Percentiles rank a stretch among this genome's conserved stretches.
phyloP scores from a whole-genome alignment of 2,329 filamentous ascomycete species.

The Penicillium sp. region DNA sequence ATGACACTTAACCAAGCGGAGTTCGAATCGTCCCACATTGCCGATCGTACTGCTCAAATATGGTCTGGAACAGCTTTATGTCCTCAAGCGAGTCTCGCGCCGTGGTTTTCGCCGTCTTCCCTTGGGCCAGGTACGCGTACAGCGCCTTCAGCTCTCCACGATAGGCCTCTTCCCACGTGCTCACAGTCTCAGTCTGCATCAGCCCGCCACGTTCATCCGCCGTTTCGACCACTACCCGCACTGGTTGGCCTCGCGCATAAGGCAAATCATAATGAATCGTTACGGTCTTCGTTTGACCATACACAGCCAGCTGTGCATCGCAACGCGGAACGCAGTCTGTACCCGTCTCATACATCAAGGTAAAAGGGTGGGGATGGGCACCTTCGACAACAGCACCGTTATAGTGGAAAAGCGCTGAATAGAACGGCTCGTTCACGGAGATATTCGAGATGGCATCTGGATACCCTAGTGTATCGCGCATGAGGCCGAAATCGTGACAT shows the following conservation, averaged over 20 bases:
- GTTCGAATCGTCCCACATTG: constrained; percentile 42
- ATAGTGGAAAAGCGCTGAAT: constrained; percentile 43
- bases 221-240: constrained; percentile 51
- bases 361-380: constrained; percentile 45
- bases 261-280: constrained; percentile 62
- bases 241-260: constrained; percentile 61
- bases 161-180: constrained; percentile 45
- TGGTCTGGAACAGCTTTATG: constrained; percentile 39
- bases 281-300: constrained; percentile 59
- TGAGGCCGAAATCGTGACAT: constrained; percentile 59
- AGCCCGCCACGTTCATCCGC: constrained; percentile 31
- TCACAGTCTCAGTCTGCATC: constrained; percentile 35
- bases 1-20: constrained; percentile 32
- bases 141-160: constrained; percentile 41
- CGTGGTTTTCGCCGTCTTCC: constrained; percentile 38
- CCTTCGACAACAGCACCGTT: constrained; percentile 23
- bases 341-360: constrained; percentile 63
- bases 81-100: constrained; percentile 43
- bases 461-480: constrained; percentile 60
- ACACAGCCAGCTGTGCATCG: constrained; percentile 51
- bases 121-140: constrained; percentile 40
- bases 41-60: constrained; percentile 43
- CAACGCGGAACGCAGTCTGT: constrained; percentile 56
- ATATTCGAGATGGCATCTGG: constrained; percentile 54
- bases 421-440: constrained; percentile 50